A percentile compares a stretch with the other conserved stretches of the same genome.
Evolutionary conservation across 805 yeast species (phyloP).

Genomic region (Cephaloascus fragrans): DNA sequence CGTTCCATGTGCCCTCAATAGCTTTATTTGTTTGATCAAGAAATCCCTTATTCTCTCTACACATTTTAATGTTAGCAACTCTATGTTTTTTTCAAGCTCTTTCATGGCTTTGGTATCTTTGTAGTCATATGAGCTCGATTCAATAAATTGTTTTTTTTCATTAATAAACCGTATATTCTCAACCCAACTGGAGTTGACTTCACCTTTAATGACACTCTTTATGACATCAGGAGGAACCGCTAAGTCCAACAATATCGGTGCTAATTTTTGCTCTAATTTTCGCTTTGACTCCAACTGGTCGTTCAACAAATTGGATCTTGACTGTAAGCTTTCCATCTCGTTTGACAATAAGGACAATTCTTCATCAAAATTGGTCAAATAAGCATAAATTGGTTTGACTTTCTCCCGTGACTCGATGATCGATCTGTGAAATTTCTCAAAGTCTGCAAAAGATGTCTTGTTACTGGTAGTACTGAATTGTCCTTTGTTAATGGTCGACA

Average conservation of each 20-base stretch:
- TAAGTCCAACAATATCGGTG: conserved; percentile 70
- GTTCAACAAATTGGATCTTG: conserved; percentile 39
- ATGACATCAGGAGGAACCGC: conserved; percentile 69
- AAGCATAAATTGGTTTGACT: conserved; percentile 41
- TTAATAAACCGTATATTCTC: conserved; percentile 49
- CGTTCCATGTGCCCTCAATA: conserved; percentile 51
- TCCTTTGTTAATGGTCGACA: not conserved
- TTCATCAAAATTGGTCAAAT: conserved; percentile 44
- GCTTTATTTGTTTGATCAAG: conserved; percentile 54
- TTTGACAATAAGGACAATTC: conserved; percentile 46
- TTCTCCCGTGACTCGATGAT: conserved; percentile 20
- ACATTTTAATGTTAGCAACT: conserved; percentile 47
- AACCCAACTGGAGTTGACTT: conserved; percentile 52
- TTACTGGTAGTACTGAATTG: conserved; percentile 1
- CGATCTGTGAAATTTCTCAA: conserved; percentile 14
- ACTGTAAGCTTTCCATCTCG: conserved; percentile 54
- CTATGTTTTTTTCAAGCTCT: conserved; percentile 27
- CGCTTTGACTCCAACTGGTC: conserved; percentile 37
- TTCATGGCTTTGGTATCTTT: conserved; percentile 15
- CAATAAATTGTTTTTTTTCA: conserved; percentile 50
- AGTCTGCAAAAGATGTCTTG: conserved; percentile 7
- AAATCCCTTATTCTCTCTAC: conserved; percentile 70
- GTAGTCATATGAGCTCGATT: conserved; percentile 20
- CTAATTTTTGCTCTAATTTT: conserved; percentile 39
- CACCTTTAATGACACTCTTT: conserved; percentile 45